Conservation (phyloP, 208 protist genomes). For the Herpetomonas samuelpessoai region DNA sequence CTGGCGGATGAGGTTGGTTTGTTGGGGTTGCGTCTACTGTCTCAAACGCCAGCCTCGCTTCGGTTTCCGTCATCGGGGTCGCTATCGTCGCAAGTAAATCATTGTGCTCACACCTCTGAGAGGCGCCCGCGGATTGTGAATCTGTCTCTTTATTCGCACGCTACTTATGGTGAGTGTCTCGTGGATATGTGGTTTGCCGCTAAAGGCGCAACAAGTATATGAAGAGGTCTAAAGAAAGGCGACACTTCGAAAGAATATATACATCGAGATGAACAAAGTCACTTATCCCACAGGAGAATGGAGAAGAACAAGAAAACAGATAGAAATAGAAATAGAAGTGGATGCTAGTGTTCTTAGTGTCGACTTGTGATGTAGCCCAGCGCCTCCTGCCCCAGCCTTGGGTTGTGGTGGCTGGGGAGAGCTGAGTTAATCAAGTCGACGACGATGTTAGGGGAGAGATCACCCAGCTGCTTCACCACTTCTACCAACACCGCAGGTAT, state of each 20-base stretch:
- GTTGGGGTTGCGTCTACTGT: no score
- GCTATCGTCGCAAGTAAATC: no score
- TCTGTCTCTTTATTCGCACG: no score
- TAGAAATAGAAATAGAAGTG: constrained; percentile 4
- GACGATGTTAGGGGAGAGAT: constrained; percentile 57
- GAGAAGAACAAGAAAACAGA: constrained; percentile 5
- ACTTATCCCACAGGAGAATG: constrained; percentile 10
- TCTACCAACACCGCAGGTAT: constrained; percentile 38
- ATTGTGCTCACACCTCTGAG: no score
- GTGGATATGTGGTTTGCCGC: no score
- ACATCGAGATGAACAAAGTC: background rate
- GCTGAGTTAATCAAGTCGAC: constrained; percentile 47
- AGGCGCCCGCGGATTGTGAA: no score
- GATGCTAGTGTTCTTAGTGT: constrained; percentile 14
- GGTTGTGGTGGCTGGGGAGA: constrained; percentile 44
- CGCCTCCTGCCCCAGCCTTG: constrained; percentile 40
- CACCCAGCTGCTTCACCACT: constrained; percentile 46
- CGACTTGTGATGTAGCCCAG: constrained; percentile 38
- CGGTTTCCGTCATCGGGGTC: no score
- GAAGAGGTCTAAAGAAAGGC: no score
- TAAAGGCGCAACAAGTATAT: no score
- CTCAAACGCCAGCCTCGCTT: no score
- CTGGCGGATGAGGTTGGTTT: no score
- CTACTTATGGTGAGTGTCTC: no score
- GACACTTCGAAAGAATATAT: constrained; percentile 1